phyloP scores from a whole-genome alignment of 2,329 filamentous ascomycete genomes.

The Colletotrichum siamense region DNA sequence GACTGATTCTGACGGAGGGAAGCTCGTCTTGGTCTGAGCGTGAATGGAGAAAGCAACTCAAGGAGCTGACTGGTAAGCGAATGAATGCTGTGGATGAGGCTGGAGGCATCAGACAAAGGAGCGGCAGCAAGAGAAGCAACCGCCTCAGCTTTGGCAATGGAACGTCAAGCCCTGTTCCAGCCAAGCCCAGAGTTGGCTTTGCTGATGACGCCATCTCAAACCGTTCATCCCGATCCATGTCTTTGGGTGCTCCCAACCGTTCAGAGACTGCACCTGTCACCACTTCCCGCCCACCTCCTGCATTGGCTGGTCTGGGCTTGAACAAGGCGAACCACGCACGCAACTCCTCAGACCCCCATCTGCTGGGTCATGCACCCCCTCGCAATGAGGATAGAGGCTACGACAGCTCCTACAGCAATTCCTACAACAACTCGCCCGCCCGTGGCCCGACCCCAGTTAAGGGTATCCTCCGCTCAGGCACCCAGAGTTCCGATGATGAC shows the following conservation, averaged over 20 bases:
- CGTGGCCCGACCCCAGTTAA: constrained; percentile 41
- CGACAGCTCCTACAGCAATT: constrained; percentile 32
- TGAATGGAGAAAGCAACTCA: constrained; percentile 89
- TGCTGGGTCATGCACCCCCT: constrained; percentile 26
- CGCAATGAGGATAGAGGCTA: constrained; percentile 27
- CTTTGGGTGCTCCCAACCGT: constrained; percentile 45
- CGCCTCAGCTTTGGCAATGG: constrained; percentile 58
- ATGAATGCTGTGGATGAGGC: constrained; percentile 67
- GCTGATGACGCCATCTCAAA: constrained; percentile 57
- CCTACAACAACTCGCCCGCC: constrained; percentile 35
- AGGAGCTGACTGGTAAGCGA: constrained; percentile 82
- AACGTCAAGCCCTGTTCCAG: constrained; percentile 30
- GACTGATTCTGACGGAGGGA: constrained; percentile 78
- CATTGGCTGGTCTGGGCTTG: constrained; percentile 33
- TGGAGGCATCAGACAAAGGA: constrained; percentile 44
- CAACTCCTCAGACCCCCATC: constrained; percentile 53
- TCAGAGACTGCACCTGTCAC: constrained; percentile 57
- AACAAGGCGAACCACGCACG: constrained; percentile 44
- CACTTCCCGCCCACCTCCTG: constrained; percentile 39
- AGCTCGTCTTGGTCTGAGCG: constrained; percentile 81
- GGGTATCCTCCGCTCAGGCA: constrained; percentile 33
- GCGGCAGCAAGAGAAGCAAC: constrained; percentile 64
- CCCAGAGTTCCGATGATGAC: constrained; percentile 60
- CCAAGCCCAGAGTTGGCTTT: constrained; percentile 59
- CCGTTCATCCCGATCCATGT: constrained; percentile 59